Base-by-base conservation (phyloP, 169 alveolate species). In the Prorocentrum cordatum region DNA sequence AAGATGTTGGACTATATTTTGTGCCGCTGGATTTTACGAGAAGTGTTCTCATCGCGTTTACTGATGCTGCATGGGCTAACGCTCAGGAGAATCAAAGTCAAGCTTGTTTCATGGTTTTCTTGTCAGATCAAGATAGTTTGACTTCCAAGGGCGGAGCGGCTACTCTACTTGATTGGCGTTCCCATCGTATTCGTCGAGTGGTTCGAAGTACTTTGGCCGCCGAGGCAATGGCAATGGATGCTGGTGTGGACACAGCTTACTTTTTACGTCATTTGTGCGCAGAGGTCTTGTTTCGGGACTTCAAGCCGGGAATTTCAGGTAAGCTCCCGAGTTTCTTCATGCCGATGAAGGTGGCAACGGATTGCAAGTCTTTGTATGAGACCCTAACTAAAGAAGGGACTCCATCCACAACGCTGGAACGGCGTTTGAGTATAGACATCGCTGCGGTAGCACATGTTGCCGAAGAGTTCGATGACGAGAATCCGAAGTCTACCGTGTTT, bases 131-230 rank as follows among this genome's bases (percentile, higher is more conserved):
- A 20, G 18, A 29, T 6, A 32, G 31, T 5, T 36, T 39, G 32
- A 31, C 62, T 0, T 22, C 38, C 3, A 27, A 3, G 32, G 84
- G 54, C 14, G 33, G 42, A n/a, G 0, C 3, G 2, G 68, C 29
- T 2, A 24, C 64, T 1, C 39, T 36, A 7, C 2, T 16, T 27
- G 84, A 72, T 22, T 72, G 66, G 66, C 84, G 84, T 1, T 45
- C 68, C 18, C 70, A 50, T 20, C 32, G 84, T 20, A 47, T 42
- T 24, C 27, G 47, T 45, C 45, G 68, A 14, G 59, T 32, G 47
- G 31, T 47, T 54, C 67, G 84, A 2, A 5, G 27, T 12, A 72
- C 84, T 14, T 24, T 72, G 68, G 84, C 84, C 12, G 84, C 84
- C 16, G 84, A 47, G 70, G 47, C 84, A 24, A 29, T 47, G 68